Evolutionary conservation across 306 rosid species (phyloP).

Genomic region (Parietaria judaica): DNA sequence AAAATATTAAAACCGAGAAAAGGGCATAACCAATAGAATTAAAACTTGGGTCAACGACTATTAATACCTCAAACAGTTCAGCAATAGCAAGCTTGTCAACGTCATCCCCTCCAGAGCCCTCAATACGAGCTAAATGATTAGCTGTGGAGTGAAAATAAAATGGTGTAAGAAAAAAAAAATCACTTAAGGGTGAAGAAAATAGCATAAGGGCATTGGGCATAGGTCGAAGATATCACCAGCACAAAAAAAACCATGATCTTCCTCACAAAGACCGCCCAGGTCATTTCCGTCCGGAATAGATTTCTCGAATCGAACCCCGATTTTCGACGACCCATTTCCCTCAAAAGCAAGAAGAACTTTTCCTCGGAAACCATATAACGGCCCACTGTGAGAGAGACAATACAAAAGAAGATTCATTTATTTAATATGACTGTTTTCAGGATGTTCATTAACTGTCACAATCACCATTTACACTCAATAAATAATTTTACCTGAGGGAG

Average conservation of each 20-base stretch:
- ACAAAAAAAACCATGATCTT: constrained; percentile 86
- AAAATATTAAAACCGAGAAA: constrained; percentile 17
- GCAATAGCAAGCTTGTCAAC: constrained; percentile 61
- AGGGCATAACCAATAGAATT: not conserved
- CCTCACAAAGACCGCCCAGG: constrained; percentile 93
- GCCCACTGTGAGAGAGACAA: constrained; percentile 57
- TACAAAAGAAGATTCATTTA: not conserved
- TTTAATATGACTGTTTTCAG: not conserved
- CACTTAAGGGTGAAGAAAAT: not conserved
- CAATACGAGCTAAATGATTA: constrained; percentile 50
- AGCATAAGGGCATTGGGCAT: not conserved
- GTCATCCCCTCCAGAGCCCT: constrained; percentile 75
- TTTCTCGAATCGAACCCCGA: constrained; percentile 96
- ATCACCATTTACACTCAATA: too few relatives aligned
- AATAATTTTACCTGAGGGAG: constrained; percentile 49
- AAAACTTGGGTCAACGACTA: constrained; percentile 10
- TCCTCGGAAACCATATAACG: constrained; percentile 73
- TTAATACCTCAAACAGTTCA: constrained; percentile 79
- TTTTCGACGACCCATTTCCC: constrained; percentile 73
- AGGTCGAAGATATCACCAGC: constrained; percentile 46
- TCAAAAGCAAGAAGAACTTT: constrained; percentile 86
- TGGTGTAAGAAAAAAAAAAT: constrained; percentile 6
- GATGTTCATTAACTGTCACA: not conserved
- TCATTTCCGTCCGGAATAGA: constrained; percentile 89
- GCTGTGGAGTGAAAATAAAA: not conserved